Evolutionary conservation across 106 monocot species (phyloP).

Genomic region (Acorus calamus): DNA sequence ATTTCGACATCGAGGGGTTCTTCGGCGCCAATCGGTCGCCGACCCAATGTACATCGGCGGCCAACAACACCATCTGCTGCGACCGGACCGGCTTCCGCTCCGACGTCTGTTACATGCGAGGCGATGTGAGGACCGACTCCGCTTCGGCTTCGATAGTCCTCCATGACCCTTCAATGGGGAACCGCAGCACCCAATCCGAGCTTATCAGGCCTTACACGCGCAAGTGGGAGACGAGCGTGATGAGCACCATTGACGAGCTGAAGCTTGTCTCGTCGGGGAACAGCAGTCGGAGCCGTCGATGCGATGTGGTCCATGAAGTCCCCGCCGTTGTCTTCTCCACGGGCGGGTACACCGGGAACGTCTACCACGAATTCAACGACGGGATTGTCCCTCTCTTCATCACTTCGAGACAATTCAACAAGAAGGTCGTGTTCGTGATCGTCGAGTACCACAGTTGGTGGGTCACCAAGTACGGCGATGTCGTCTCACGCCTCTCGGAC

Average conservation of each 20-base stretch:
- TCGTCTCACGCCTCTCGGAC: slow-evolving; percentile 42
- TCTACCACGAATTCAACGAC: slow-evolving; percentile 67
- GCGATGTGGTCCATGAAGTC: slow-evolving; percentile 41
- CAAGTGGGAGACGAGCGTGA: slow-evolving; percentile 41
- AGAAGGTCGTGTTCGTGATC: slow-evolving; percentile 40
- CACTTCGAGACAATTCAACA: slow-evolving; percentile 29
- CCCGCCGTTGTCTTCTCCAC: slow-evolving; percentile 64
- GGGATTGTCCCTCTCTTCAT: slow-evolving; percentile 57
- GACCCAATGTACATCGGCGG: neutral
- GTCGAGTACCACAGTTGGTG: slow-evolving; percentile 56
- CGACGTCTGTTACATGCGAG: slow-evolving; percentile 6
- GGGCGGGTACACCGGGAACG: slow-evolving; percentile 76
- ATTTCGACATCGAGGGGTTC: neutral
- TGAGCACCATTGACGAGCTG: slow-evolving; percentile 36
- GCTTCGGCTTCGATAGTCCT: slow-evolving; percentile 19
- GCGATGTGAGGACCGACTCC: slow-evolving; percentile 3
- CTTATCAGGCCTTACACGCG: slow-evolving; percentile 46
- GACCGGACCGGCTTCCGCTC: slow-evolving; percentile 2
- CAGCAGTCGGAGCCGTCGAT: neutral
- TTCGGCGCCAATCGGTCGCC: no score
- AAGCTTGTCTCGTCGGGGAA: slow-evolving; percentile 11
- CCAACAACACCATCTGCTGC: slow-evolving; percentile 13
- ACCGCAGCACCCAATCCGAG: neutral
- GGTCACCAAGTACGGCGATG: slow-evolving; percentile 37
- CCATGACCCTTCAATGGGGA: neutral